Evolutionary conservation across 2,329 filamentous ascomycete genomes (phyloP).

Genomic region (Thyridium curvatum): DNA sequence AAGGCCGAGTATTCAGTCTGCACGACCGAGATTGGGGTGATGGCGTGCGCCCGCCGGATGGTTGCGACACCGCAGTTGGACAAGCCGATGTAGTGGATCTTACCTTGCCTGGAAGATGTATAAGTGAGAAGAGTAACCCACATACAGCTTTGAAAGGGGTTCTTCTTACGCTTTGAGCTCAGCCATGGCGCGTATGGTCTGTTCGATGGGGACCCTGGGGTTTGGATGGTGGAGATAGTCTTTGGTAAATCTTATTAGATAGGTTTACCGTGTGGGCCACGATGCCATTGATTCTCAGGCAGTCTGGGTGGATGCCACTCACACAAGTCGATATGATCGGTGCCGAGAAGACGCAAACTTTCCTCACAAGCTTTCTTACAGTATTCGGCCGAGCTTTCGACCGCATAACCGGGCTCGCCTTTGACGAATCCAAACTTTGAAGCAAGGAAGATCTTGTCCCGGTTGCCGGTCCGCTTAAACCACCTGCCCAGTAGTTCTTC

Average conservation of each 20-base stretch:
- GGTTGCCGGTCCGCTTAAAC: conserved; percentile 32
- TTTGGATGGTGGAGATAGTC: conserved; percentile 46
- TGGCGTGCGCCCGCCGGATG: conserved; percentile 38
- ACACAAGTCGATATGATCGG: conserved; percentile 41
- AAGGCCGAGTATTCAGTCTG: conserved; percentile 47
- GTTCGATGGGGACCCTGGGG: conserved; percentile 33
- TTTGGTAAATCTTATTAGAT: too few species aligned
- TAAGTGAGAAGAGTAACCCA: background rate
- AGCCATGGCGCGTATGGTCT: conserved; percentile 39
- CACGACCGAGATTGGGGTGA: conserved; percentile 39
- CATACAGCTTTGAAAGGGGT: too few species aligned
- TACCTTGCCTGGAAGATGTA: conserved; percentile 10
- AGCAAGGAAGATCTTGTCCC: conserved; percentile 35
- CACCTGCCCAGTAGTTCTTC: conserved; percentile 37
- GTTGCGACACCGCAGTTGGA: conserved; percentile 35
- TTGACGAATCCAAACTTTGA: conserved; percentile 27
- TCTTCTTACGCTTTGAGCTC: conserved; percentile 30
- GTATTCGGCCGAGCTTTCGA: conserved; percentile 22
- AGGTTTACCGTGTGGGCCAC: too few species aligned
- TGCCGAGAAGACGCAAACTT: conserved; percentile 37
- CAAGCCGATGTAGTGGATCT: conserved; percentile 38
- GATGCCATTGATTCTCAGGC: too few species aligned
- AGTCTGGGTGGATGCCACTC: too few species aligned
- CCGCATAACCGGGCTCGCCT: conserved; percentile 7
- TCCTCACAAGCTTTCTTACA: conserved; percentile 18